Evolutionary conservation across 2,329 filamentous ascomycete genomes (phyloP).

Genomic region (Colletotrichum tanaceti): DNA sequence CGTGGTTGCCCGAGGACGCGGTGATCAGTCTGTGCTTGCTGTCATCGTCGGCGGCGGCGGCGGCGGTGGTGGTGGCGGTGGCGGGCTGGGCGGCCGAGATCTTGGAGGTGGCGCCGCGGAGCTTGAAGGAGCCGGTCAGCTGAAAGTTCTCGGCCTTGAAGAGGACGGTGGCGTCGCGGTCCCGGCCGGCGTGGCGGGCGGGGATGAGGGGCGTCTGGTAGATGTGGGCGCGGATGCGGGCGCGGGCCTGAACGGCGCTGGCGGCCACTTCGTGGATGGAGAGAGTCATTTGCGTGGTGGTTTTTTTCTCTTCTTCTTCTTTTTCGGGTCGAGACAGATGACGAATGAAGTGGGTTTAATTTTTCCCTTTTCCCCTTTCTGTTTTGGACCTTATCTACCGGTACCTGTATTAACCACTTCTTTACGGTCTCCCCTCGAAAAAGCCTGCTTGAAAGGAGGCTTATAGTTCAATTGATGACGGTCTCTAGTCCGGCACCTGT

Average conservation of each 20-base stretch:
- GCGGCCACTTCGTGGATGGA: conserved; percentile 34
- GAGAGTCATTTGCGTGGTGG: conserved; percentile 12
- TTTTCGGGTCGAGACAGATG: too few relatives aligned
- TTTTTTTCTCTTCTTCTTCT: too few relatives aligned
- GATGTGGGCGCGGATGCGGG: conserved; percentile 42
- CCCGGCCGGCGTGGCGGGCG: conserved; percentile 23
- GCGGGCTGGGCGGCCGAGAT: conserved; percentile 36
- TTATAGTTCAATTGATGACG: too few relatives aligned
- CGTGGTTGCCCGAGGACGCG: conserved; percentile 44
- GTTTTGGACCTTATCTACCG: too few relatives aligned
- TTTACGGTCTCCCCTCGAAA: neutral
- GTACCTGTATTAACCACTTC: too few relatives aligned
- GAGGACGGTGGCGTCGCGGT: conserved; percentile 29
- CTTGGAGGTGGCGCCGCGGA: conserved; percentile 45
- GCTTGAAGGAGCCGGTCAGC: conserved; percentile 45
- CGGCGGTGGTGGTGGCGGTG: neutral
- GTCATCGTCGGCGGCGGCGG: too few relatives aligned
- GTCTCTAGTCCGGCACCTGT: neutral
- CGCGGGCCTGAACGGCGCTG: conserved; percentile 38
- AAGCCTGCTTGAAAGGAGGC: too few relatives aligned
- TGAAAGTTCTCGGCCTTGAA: conserved; percentile 47
- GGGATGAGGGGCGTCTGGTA: conserved; percentile 43
- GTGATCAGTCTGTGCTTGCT: conserved; percentile 39
- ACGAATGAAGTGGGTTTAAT: neutral
- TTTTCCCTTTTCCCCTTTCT: neutral